phyloP scores from a whole-genome alignment of 2,329 filamentous ascomycete species.

The Rutstroemia sp. region DNA sequence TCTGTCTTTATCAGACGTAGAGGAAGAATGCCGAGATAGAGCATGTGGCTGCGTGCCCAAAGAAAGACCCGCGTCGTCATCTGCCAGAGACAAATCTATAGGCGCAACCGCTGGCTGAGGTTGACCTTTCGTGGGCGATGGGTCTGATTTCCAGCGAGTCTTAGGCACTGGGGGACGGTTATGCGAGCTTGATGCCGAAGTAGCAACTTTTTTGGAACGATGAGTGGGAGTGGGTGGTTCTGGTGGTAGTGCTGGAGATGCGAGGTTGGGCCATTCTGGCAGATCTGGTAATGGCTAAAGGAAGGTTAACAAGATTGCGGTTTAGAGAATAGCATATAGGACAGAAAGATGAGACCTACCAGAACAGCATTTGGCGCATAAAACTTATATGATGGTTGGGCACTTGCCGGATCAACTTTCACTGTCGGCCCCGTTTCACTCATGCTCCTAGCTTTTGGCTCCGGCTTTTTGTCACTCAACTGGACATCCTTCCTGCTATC shows the following conservation, averaged over 20 bases:
- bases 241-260: slow-evolving; percentile 7
- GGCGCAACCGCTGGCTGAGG: slow-evolving; percentile 15
- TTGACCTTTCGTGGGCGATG: slow-evolving; percentile 7
- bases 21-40: background rate
- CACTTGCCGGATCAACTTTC: slow-evolving; percentile 23
- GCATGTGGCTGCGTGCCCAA: slow-evolving; percentile 6
- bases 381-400: slow-evolving; percentile 21
- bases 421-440: slow-evolving; percentile 18
- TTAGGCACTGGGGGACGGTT: slow-evolving; percentile 25
- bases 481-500: slow-evolving; percentile 83
- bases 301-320: background rate
- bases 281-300: slow-evolving; percentile 23
- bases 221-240: slow-evolving; percentile 11
- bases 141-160: slow-evolving; percentile 28
- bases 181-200: slow-evolving; percentile 11
- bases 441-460: slow-evolving; percentile 23
- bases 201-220: slow-evolving; percentile 18
- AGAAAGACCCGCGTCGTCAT: slow-evolving; percentile 18
- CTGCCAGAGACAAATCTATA: slow-evolving; percentile 26
- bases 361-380: slow-evolving; percentile 25
- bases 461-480: slow-evolving; percentile 36
- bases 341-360: slow-evolving; percentile 13
- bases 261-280: slow-evolving; percentile 21
- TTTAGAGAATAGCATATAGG: background rate
- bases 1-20: slow-evolving; percentile 3